These are phyloP conservation scores for Pseudogymnoascus sp. DNA, from an alignment of 2,329 filamentous ascomycete species.

Conservation along the genomic window DNA sequence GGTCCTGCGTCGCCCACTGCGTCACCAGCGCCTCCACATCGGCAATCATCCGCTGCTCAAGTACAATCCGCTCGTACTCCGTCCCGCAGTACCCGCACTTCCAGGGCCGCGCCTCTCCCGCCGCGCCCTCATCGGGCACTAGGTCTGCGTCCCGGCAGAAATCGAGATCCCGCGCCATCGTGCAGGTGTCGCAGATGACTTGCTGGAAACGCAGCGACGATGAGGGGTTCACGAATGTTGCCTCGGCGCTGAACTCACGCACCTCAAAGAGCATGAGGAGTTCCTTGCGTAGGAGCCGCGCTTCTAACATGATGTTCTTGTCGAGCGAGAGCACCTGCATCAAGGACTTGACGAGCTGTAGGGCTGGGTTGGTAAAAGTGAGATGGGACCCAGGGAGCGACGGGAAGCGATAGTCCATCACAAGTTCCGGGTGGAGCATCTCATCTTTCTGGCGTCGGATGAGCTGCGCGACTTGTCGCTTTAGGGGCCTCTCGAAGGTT, in stretches of 20 bases:
- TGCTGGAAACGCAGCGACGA: constrained; percentile 65
- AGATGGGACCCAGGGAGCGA: constrained; percentile 66
- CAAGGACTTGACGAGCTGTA: constrained; percentile 86
- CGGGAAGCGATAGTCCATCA: constrained; percentile 81
- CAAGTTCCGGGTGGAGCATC: constrained; percentile 79
- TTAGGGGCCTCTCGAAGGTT: constrained; percentile 78
- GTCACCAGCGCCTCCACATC: constrained; percentile 68
- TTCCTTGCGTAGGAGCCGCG: constrained; percentile 80
- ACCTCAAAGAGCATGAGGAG: constrained; percentile 86
- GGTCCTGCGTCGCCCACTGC: constrained; percentile 82
- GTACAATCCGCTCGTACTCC: constrained; percentile 67
- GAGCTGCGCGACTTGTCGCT: constrained; percentile 78
- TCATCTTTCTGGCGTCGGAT: constrained; percentile 81
- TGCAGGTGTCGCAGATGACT: constrained; percentile 84
- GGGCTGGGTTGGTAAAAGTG: constrained; percentile 60
- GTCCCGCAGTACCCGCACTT: constrained; percentile 68
- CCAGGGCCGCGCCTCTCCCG: constrained; percentile 46
- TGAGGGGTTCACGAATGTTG: constrained; percentile 80
- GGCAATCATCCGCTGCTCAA: constrained; percentile 77
- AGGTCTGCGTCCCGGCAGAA: constrained; percentile 85
- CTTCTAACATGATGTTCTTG: constrained; percentile 83
- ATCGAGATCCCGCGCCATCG: constrained; percentile 79
- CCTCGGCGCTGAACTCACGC: constrained; percentile 83
- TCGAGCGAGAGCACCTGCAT: constrained; percentile 90
- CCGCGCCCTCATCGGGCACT: constrained; percentile 41